A percentile compares a stretch with the other conserved stretches of the same genome.
Evolutionary conservation across 2,329 filamentous ascomycete genomes (phyloP).

Genomic region (Leptodontidium sp.): DNA sequence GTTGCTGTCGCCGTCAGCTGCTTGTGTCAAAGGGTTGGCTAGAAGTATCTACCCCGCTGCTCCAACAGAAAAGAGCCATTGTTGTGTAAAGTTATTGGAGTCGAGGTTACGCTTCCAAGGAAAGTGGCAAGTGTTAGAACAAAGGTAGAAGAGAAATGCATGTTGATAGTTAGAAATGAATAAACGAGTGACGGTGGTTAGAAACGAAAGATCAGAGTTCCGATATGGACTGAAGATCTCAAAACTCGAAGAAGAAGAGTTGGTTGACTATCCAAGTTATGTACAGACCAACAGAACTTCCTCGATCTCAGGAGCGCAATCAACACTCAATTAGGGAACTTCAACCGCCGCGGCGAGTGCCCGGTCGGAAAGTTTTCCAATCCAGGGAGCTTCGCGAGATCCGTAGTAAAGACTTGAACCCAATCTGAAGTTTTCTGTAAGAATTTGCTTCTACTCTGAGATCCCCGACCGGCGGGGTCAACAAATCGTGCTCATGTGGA

Average conservation of each 20-base stretch:
- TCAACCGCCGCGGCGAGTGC: not conserved
- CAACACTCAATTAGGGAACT: not conserved
- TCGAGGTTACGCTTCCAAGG: not conserved
- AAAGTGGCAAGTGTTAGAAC: slow-evolving; percentile 2
- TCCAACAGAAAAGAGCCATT: slow-evolving; percentile 23
- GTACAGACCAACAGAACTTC: not conserved
- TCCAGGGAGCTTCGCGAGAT: not conserved
- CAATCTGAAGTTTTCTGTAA: not conserved
- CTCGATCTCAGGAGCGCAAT: not conserved
- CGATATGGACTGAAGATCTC: not conserved
- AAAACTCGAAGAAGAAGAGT: no score
- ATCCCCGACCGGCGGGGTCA: not conserved
- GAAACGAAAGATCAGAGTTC: not conserved
- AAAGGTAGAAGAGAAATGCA: slow-evolving; percentile 1
- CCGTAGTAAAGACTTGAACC: not conserved
- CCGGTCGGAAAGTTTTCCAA: not conserved
- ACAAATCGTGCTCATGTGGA: not conserved
- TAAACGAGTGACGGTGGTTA: slow-evolving; percentile 2
- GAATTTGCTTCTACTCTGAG: not conserved
- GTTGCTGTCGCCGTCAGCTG: slow-evolving; percentile 37
- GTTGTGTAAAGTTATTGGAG: not conserved
- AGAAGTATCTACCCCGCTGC: slow-evolving; percentile 9
- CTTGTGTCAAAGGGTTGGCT: not conserved
- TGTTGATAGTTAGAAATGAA: slow-evolving; percentile 1
- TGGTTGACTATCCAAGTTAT: not conserved